Percentiles rank a stretch among this genome's conserved stretches.
These are phyloP conservation scores for Eucalyptus sp. DNA, from an alignment of 345 rosid species.

Conservation along the genomic window DNA sequence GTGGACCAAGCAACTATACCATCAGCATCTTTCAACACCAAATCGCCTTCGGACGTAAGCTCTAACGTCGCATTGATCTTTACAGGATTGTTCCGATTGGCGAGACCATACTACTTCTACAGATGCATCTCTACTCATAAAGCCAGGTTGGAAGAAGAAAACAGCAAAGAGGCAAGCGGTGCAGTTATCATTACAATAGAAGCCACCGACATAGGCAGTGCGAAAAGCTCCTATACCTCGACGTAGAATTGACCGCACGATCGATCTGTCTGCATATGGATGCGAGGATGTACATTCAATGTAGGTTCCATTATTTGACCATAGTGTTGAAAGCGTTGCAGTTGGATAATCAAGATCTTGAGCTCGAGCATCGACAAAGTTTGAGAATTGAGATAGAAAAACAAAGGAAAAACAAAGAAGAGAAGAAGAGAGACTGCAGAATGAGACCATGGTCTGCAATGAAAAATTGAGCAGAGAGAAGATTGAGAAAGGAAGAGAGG, in stretches of 20 bases:
- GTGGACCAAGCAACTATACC: constrained; percentile 5
- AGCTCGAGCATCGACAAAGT: background rate
- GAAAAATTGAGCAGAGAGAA: background rate
- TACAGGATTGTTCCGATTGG: constrained; percentile 5
- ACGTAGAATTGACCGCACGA: no score
- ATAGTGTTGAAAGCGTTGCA: no score
- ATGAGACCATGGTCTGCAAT: background rate
- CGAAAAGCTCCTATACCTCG: no score
- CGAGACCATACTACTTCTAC: constrained; percentile 13
- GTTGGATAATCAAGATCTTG: background rate
- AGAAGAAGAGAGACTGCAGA: background rate
- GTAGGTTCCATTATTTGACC: no score
- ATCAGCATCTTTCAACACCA: background rate
- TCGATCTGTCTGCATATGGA: no score
- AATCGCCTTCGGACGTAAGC: background rate
- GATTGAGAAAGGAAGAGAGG: background rate
- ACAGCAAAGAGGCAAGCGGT: no score
- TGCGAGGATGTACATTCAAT: no score
- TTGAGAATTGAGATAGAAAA: background rate
- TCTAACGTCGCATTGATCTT: background rate
- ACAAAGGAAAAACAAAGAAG: background rate
- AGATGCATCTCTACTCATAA: background rate
- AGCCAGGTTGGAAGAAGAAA: no score
- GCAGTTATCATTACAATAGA: no score
- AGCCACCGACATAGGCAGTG: no score